Percentiles rank a stretch among this genome's conserved stretches.
Evolutionary conservation across 1,284 basidiomycete genomes (phyloP).

Genomic region (Ceratobasidium sp.): DNA sequence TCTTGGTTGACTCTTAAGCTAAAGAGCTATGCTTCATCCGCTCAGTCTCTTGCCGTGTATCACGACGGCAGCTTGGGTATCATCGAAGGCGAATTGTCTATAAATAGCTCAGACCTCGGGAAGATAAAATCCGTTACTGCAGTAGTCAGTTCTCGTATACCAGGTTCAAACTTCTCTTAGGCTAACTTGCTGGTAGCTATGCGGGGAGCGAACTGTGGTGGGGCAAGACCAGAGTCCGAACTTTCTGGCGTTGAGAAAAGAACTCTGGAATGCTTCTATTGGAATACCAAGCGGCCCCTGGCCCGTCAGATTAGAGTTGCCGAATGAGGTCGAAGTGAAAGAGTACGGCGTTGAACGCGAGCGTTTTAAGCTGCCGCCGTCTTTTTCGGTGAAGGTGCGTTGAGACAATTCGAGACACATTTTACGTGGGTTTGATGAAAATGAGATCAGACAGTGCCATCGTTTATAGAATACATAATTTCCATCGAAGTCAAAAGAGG

Average conservation of each 20-base stretch:
- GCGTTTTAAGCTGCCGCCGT: slow-evolving; percentile 6
- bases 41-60: slow-evolving; percentile 14
- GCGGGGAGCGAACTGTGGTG: slow-evolving; percentile 19
- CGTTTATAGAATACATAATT: slow-evolving; percentile 19
- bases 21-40: slow-evolving; percentile 5
- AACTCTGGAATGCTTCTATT: slow-evolving; percentile 12
- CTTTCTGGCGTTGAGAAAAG: slow-evolving; percentile 13
- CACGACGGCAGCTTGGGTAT: slow-evolving; percentile 16
- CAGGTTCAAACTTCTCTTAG: background rate
- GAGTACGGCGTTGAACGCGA: slow-evolving; percentile 3
- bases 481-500: slow-evolving; percentile 10
- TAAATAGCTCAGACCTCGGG: slow-evolving; percentile 3
- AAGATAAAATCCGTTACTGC: slow-evolving; percentile 11
- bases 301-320: background rate
- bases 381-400: slow-evolving; percentile 28
- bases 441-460: background rate
- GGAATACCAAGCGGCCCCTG: background rate
- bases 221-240: slow-evolving; percentile 30
- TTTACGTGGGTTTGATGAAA: background rate
- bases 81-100: slow-evolving; percentile 9
- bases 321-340: background rate
- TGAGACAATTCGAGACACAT: background rate
- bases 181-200: background rate
- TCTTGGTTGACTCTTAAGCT: slow-evolving; percentile 10
- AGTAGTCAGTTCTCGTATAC: background rate